phyloP scores from a whole-genome alignment of 1,284 basidiomycete species.

The Pseudozyma hubeiensis region DNA sequence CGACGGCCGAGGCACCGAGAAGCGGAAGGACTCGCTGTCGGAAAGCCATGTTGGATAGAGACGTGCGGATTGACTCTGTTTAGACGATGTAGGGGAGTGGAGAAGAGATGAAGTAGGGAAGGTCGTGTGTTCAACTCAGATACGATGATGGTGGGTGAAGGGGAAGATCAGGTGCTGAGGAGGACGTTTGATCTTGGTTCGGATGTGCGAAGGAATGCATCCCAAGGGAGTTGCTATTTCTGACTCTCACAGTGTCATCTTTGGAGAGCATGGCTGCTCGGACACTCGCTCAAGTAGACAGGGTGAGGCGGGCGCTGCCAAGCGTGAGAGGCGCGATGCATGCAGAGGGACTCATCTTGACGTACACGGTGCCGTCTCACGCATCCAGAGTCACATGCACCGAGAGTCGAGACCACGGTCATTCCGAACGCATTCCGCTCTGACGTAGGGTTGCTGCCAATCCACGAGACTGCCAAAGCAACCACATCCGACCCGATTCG shows the following conservation, averaged over 20 bases:
- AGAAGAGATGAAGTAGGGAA: neutral
- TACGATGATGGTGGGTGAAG: too few relatives aligned
- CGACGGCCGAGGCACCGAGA: slow-evolving; percentile 42
- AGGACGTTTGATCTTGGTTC: too few relatives aligned
- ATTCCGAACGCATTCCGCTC: slow-evolving; percentile 20
- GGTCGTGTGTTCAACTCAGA: too few relatives aligned
- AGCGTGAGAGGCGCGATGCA: neutral
- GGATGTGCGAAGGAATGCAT: too few relatives aligned
- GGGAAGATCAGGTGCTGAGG: too few relatives aligned
- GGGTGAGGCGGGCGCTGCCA: too few relatives aligned
- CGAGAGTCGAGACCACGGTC: neutral
- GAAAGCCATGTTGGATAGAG: slow-evolving; percentile 36
- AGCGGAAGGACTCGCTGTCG: slow-evolving; percentile 45
- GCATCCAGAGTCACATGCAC: neutral
- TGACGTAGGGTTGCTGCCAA: slow-evolving; percentile 30
- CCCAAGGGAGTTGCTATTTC: too few relatives aligned
- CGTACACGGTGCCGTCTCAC: neutral
- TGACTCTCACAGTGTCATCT: too few relatives aligned
- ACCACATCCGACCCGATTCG: neutral
- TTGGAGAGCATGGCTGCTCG: too few relatives aligned
- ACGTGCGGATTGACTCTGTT: neutral
- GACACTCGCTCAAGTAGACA: too few relatives aligned
- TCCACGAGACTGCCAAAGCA: neutral
- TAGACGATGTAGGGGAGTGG: neutral
- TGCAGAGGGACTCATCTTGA: slow-evolving; percentile 37